Evolutionary conservation across 306 rosid species (phyloP), one percentile per base, ranked within the genome.

Genomic region (Fragaria ananassa): DNA sequence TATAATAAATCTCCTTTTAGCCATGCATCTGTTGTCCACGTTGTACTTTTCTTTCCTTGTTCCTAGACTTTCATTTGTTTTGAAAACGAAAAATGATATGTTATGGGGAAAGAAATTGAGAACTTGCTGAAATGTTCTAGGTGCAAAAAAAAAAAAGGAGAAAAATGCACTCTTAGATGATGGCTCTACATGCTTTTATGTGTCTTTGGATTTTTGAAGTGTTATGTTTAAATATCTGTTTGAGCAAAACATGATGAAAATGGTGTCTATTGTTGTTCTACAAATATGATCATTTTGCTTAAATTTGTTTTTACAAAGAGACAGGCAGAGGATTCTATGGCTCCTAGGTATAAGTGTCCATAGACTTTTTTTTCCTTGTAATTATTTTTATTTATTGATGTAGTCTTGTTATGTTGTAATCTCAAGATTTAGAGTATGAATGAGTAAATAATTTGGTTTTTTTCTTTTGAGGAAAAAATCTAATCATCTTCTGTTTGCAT

Each of bases 401-500:
- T 60, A 12, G 4, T 27, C 12, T 27, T 60, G 35, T 60, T 60
- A 60, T 60, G 35, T 21, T 1, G 18, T 23, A 25, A 10, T 25
- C 4, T 25, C 9, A 7, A 60, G 15, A 25, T 60, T 60, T 14
- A 57, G 63, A 9, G 37, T 60, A 10, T 27, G 10, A 27, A 60
- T 13, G 18, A 6, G 66, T 5, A 4, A 41, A 21, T 39, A 42
- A 34, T 41, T 23, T 41, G 50, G 8, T 42, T 66, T 4, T 42
- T 42, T 34, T 34, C 1, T 1, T 63, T 19, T 68, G 19, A n/a
- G 72, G 53, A 44, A 66, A 5, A 41, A 46, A 37, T 15, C 61
- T 49, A 77, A 76, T 65, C 6, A 42, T 64, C 29, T 53, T 79
- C 68, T 17, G 64, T 80, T 46, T 64, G 62, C 78, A 70, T 3